These are phyloP conservation scores for Mrakia gelida DNA, from an alignment of 768 basidiomycete species.

Conservation along the genomic window DNA sequence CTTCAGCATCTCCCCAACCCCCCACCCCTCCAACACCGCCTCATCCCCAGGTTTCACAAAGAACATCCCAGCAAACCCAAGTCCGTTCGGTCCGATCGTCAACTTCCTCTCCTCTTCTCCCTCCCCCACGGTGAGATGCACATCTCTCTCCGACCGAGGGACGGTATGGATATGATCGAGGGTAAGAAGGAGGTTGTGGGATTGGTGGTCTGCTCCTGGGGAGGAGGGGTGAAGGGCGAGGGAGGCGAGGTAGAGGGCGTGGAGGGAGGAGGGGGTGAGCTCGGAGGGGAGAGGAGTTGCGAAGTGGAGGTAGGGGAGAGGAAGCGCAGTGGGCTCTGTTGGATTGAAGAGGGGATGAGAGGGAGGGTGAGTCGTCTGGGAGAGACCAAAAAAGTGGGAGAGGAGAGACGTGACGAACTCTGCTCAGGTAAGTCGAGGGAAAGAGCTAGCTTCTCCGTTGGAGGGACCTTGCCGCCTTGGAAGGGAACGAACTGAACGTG, in stretches of 20 bases:
- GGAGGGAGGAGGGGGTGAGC: neutral
- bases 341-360: neutral
- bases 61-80: constrained; percentile 20
- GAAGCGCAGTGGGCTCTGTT: constrained; percentile 16
- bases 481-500: constrained; percentile 27
- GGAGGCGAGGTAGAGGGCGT: constrained; percentile 16
- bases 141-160: constrained; percentile 21
- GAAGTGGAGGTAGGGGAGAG: constrained; percentile 21
- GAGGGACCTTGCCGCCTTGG: neutral
- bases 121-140: neutral
- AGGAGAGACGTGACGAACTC: neutral
- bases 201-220: neutral
- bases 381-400: neutral
- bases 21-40: constrained; percentile 1
- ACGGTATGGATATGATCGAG: constrained; percentile 12
- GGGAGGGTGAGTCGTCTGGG: neutral
- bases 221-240: constrained; percentile 20
- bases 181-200: constrained; percentile 28
- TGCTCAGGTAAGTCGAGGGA: neutral
- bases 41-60: constrained; percentile 25
- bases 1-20: neutral
- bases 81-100: constrained; percentile 21
- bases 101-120: constrained; percentile 1
- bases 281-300: constrained; percentile 1
- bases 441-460: constrained; percentile 15